Evolutionary conservation across 805 yeast species (phyloP).

Genomic region (Grigorovia yakushimaensis): DNA sequence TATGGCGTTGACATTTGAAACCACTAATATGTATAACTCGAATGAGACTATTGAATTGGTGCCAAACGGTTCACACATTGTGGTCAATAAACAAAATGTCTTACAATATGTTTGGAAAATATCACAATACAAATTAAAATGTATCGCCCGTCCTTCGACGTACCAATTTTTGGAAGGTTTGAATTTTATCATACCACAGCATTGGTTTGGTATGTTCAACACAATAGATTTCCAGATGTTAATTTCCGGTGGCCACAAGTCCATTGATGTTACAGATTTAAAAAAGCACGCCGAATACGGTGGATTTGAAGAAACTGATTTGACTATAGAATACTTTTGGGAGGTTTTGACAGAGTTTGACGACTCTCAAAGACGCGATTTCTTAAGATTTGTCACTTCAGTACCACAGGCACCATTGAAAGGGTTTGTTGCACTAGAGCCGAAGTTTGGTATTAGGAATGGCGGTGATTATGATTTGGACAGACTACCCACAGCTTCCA

Average conservation of each 20-base stretch:
- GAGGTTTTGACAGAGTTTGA: conserved; percentile 61
- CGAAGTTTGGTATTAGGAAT: conserved; percentile 71
- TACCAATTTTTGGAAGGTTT: conserved; percentile 47
- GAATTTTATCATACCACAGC: conserved; percentile 52
- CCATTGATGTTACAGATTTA: conserved; percentile 65
- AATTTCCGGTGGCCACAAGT: conserved; percentile 69
- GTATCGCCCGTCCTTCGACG: not conserved
- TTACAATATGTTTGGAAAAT: conserved; percentile 67
- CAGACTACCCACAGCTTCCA: conserved; percentile 82
- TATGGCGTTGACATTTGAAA: conserved; percentile 55
- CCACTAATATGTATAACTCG: conserved; percentile 37
- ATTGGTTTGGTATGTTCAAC: conserved; percentile 80
- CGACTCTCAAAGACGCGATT: conserved; percentile 48
- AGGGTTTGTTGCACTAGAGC: conserved; percentile 68
- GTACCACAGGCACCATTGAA: conserved; percentile 85
- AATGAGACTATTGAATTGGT: conserved; percentile 45
- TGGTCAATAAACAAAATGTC: conserved; percentile 53
- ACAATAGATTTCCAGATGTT: conserved; percentile 74
- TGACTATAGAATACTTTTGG: conserved; percentile 65
- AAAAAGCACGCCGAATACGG: conserved; percentile 52
- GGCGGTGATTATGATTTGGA: conserved; percentile 41
- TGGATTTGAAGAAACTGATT: conserved; percentile 46
- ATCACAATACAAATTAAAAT: conserved; percentile 71
- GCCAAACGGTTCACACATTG: conserved; percentile 44
- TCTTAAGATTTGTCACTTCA: conserved; percentile 84